Evolutionary conservation across 495 filamentous ascomycete genomes (phyloP).

Genomic region (Penicillium subrubescens): DNA sequence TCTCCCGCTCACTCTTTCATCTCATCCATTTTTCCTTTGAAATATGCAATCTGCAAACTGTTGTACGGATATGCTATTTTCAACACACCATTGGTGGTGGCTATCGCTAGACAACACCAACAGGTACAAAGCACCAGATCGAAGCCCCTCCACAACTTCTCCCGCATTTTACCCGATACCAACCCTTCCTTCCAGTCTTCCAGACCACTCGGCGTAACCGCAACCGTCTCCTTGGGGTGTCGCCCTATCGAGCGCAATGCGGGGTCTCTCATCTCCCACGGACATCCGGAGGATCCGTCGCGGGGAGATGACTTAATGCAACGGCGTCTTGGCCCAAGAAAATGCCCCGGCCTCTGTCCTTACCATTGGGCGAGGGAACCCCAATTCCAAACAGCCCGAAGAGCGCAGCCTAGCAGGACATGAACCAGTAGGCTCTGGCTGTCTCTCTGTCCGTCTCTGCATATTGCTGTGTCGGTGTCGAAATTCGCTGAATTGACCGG

Average conservation of each 20-base stretch:
- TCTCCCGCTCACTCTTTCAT: background rate
- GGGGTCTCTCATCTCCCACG: slow-evolving; percentile 19
- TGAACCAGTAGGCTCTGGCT: background rate
- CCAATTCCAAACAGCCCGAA: slow-evolving; percentile 6
- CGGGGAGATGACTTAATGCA: slow-evolving; percentile 17
- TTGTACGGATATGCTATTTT: background rate
- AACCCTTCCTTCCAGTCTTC: no score
- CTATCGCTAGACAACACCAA: background rate
- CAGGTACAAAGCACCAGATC: background rate
- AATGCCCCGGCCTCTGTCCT: background rate
- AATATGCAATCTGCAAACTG: background rate
- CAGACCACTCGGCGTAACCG: background rate
- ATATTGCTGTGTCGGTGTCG: background rate
- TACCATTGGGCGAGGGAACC: slow-evolving; percentile 7
- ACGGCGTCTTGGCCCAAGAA: slow-evolving; percentile 18
- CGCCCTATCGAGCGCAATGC: slow-evolving; percentile 7
- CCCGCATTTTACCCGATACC: background rate
- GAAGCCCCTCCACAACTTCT: background rate
- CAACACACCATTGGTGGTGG: no score
- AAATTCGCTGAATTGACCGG: slow-evolving; percentile 1
- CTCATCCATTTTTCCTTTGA: background rate
- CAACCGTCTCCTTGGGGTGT: background rate
- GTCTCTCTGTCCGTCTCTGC: background rate
- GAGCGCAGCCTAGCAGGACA: slow-evolving; percentile 1
- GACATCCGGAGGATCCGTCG: slow-evolving; percentile 28